Evolutionary conservation across 148 eudicot species (phyloP).

Genomic region (Fagopyrum tataricum): DNA sequence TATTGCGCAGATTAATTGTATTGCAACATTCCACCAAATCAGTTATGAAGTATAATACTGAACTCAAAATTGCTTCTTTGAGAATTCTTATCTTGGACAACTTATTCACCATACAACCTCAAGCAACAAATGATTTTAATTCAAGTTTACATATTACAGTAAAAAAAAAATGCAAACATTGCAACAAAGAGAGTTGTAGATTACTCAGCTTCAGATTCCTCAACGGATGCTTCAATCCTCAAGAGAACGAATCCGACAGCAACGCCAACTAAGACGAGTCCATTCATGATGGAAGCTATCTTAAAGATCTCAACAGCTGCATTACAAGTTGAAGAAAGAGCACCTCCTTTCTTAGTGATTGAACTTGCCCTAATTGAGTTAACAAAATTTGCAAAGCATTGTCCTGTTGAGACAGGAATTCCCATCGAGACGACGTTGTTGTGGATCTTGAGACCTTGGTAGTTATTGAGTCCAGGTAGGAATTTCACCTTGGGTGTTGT

Average conservation of each 20-base stretch:
- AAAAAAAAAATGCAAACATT: not conserved
- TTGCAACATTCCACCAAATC: not conserved
- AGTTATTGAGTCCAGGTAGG: conserved; percentile 28
- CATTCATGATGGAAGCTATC: conserved; percentile 51
- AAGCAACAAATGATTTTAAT: not conserved
- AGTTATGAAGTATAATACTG: too few relatives aligned
- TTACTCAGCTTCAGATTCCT: conserved; percentile 35
- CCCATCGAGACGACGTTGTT: conserved; percentile 27
- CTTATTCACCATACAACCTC: not conserved
- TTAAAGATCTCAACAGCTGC: conserved; percentile 49
- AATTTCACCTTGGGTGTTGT: conserved; percentile 13
- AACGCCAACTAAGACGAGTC: conserved; percentile 43
- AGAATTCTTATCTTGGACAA: not conserved
- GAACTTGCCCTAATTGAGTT: conserved; percentile 21
- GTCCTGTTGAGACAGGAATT: conserved; percentile 26
- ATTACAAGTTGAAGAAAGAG: conserved; percentile 28
- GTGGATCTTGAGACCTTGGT: conserved; percentile 35
- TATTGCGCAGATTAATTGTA: not conserved
- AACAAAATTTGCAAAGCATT: conserved; percentile 31
- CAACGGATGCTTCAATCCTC: conserved; percentile 40
- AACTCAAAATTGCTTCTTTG: too few relatives aligned
- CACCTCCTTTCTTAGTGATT: conserved; percentile 24
- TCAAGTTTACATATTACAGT: not conserved
- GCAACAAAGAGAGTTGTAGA: not conserved
- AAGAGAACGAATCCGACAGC: conserved; percentile 51